Percentiles rank a stretch among this genome's conserved stretches.
phyloP scores from a whole-genome alignment of 768 basidiomycete genomes.

The Kondoa subrosea region DNA sequence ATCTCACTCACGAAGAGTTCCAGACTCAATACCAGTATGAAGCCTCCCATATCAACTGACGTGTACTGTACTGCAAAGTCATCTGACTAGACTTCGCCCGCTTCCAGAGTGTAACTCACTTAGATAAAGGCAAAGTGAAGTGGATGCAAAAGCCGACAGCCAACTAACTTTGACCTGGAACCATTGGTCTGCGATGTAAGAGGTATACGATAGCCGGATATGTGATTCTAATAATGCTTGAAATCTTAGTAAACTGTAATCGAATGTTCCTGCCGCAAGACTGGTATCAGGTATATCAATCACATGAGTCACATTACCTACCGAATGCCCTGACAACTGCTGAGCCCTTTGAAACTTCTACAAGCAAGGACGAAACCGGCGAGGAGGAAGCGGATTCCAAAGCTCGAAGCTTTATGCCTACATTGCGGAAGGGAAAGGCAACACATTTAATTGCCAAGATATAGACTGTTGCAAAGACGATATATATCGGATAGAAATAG shows the following conservation, averaged over 20 bases:
- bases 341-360: neutral
- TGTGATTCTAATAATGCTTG: neutral
- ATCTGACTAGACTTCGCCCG: too few relatives aligned
- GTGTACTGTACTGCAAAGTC: neutral
- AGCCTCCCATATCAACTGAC: neutral
- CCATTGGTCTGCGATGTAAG: neutral
- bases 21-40: neutral
- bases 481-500: neutral
- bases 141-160: neutral
- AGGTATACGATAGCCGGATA: neutral
- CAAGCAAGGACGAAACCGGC: neutral
- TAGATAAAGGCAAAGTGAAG: neutral
- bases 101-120: too few relatives aligned
- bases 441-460: neutral
- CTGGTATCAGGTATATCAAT: too few relatives aligned
- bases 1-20: too few relatives aligned
- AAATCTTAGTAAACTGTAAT: neutral
- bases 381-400: neutral
- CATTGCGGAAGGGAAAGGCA: neutral
- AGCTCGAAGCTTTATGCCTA: neutral
- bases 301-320: too few relatives aligned
- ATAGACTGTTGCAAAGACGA: neutral
- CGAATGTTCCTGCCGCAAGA: too few relatives aligned
- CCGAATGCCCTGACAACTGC: neutral
- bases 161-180: neutral